Evolutionary conservation across 2,329 filamentous ascomycete species (phyloP), one percentile per base, ranked within the genome.

Genomic region (Neocucurbitaria cava): DNA sequence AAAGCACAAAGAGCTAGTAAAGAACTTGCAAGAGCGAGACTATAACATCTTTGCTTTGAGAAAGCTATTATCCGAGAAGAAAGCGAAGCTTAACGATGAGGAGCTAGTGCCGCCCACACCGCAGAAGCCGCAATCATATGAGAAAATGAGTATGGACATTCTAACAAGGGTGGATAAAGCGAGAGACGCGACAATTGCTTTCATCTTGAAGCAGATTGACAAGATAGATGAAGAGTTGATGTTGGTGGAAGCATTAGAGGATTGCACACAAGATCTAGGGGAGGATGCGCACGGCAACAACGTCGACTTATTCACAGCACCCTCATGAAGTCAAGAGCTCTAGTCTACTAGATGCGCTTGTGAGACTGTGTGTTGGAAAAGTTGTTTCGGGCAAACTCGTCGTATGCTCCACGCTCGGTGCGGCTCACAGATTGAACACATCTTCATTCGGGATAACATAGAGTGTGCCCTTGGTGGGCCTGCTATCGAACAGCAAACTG

Each of bases 141-240:
- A 59, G 4, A 59, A 47, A 17, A 77, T 82, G 77, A 58, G 69
- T 1, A 52, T 81, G 31, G 74, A 77, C 36, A 70, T 73, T 2
- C 59, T 83, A 39, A 66, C 61, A 45, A 75, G 71, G 41, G 61
- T 81, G 24, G 80, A 82, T 42, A 82, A 79, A 58, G 82, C 81
- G 18, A 72, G 82, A 42, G 83, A 85, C 70, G 80, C 79, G 7
- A 84, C 81, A 0, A 77, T 84, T 54, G 71, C 76, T 1, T 84
- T 82, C 54, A 72, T 85, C 38, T 64, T 85, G 49, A 82, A 81
- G 62, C 73, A 82, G 54, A 82, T 85, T 54, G 81, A 84, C 56
- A 78, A 80, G 47, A 75, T 78, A 1, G 83, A 85, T 51, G 72
- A 73, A 55, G 65, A 76, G 47, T 33, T 72, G 53, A 70, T 69